Evolutionary conservation across 2,329 filamentous ascomycete species (phyloP).

Genomic region (Diplocarpon rosae): DNA sequence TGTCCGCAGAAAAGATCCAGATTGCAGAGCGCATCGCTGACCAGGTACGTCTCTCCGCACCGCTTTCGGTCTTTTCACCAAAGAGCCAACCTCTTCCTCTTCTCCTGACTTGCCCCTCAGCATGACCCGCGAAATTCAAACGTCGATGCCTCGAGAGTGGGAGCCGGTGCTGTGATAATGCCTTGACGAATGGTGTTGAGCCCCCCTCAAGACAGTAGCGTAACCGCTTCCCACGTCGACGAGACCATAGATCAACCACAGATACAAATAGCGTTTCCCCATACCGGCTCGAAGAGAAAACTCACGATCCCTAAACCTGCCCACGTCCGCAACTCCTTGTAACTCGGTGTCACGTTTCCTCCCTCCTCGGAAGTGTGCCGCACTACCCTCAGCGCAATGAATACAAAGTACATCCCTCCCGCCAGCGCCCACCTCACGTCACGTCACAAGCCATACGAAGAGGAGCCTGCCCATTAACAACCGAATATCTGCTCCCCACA

Average conservation of each 20-base stretch:
- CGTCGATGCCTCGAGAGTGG: slow-evolving; percentile 55
- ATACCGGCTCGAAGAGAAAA: slow-evolving; percentile 52
- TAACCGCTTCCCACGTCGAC: slow-evolving; percentile 52
- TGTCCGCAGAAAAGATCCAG: neutral
- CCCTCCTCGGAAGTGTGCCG: slow-evolving; percentile 3
- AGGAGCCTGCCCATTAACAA: slow-evolving; percentile 51
- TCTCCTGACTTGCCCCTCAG: slow-evolving; percentile 47
- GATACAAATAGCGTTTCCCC: slow-evolving; percentile 59
- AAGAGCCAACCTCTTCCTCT: slow-evolving; percentile 22
- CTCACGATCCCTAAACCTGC: slow-evolving; percentile 46
- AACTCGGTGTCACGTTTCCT: slow-evolving; percentile 26
- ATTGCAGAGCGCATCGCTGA: slow-evolving; percentile 10
- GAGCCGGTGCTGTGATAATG: slow-evolving; percentile 61
- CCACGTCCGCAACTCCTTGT: slow-evolving; percentile 38
- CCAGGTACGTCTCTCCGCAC: slow-evolving; percentile 26
- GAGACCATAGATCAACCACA: slow-evolving; percentile 61
- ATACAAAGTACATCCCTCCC: slow-evolving; percentile 50
- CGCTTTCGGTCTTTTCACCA: slow-evolving; percentile 24
- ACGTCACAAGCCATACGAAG: slow-evolving; percentile 54
- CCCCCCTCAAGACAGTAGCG: slow-evolving; percentile 54
- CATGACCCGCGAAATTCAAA: slow-evolving; percentile 54
- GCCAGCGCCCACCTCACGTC: slow-evolving; percentile 37
- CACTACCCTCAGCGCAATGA: slow-evolving; percentile 10
- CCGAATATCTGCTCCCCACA: slow-evolving; percentile 41
- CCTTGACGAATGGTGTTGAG: slow-evolving; percentile 65